Base-by-base conservation (phyloP, 176 grass and related monocot species). In the Carex pumila region DNA sequence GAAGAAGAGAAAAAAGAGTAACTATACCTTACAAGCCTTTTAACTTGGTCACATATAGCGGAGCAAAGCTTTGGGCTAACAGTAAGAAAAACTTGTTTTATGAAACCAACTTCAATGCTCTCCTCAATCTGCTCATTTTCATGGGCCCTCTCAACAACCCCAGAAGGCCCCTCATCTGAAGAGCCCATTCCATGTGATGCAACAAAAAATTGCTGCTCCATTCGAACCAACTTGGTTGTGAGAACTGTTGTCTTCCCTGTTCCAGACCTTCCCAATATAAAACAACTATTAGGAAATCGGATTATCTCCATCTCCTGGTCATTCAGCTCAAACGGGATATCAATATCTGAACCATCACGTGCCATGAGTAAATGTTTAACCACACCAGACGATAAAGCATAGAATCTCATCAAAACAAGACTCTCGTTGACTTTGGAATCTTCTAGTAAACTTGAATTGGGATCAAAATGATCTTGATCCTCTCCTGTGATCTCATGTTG, bases 241-340 rank as follows among this genome's bases (percentile, higher is more conserved):
- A 97, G 78, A n/a, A 97, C 71, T 80, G 94, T 97, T 1, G 94
- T 97, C 75, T 97, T 97, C 36, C 94, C 94, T 0, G 94, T 97
- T 50, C 94, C 94, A n/a, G 94, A 97, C 61, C 94, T 86, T 50
- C 90, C 94, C 80, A 97, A 86, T 87, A 97, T 94, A 52, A 97
- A 97, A 60, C 83, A 91, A 89, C 84, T 94, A 50, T 71, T 43
- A 7, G 88, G 94, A 85, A 91, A 97, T 50, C 56, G 58, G 54
- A 94, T 87, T 87, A 94, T 94, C 47, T 69, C 73, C 86, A 90
- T 87, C 85, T 97, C 94, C 86, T 92, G 81, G 85, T 97, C 92
- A 79, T 90, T 94, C 3, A 97, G 79, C 84, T 97, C 88, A 84
- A 97, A 97, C 11, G 94, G 94, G 0, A 94, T 84, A 80, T 89